Evolutionary conservation across 2,329 filamentous ascomycete species (phyloP), one percentile per base, ranked within the genome.

Genomic region (Verticillium albo-atrum): DNA sequence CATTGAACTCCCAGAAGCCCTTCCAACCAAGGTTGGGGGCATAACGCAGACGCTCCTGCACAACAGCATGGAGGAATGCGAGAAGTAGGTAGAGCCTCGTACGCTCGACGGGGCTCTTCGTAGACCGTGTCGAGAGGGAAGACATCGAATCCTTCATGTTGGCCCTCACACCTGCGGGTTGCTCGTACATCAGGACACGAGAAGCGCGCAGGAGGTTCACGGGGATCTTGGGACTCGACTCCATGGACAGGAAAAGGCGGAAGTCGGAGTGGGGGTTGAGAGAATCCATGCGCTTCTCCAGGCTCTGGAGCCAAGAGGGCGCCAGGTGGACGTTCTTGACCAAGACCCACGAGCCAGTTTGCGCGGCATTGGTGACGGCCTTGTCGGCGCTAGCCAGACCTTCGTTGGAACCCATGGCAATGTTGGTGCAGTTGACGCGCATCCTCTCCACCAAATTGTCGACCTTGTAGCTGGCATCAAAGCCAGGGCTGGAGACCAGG

Each of bases 1-100:
- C 96, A 72, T 99, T 99, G 75, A 99, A 99, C 76, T 99, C 96
- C 95, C 96, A 99, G 82, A 97, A 97, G 58, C 92, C 92, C 79
- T 96, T 97, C 95, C 95, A 99, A 62, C 95, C 95, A 58, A 99
- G 80, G 60, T 84, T 94, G 1, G 95, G 96, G 26, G 94, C 93
- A 73, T 99, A 99, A 63, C 95, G 89, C 63, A 99, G 80, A 67
- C 96, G 84, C 75, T 99, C 95, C 74, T 99, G 95, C 12, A 97
- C 88, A 37, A 99, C 93, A 6, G 95, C 96, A 72, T 99, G 95
- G 67, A 99, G 73, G 83, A 99, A 98, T 3, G 90, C 95, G 37
- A 99, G 83, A 55, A 99, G 80, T 54, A 99, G 82, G 70, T 99
- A 98, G 57, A 99, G 78, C 64, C 96, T 87, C 25, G 89, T 88